Conservation (phyloP, 306 rosid genomes). For the Vigna trinervia region DNA sequence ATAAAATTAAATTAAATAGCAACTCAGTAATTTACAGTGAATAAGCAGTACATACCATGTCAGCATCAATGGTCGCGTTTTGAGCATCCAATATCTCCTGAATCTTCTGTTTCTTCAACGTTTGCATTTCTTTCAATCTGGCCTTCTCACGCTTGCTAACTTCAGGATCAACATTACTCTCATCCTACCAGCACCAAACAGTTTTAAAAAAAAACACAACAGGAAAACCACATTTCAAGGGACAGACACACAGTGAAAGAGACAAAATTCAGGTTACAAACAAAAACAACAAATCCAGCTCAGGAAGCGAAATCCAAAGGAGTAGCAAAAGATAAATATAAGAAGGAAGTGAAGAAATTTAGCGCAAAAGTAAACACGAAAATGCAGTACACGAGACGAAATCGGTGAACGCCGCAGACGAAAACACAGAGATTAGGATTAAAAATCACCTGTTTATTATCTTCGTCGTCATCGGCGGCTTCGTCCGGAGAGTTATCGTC, state of each 20-base stretch:
- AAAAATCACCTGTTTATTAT: conserved; percentile 55
- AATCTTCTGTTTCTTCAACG: conserved; percentile 80
- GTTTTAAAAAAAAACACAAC: too few species aligned
- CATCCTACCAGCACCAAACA: conserved; percentile 51
- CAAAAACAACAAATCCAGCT: not conserved
- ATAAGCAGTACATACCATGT: conserved; percentile 59
- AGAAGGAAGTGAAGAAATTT: not conserved
- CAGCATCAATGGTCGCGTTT: conserved; percentile 91
- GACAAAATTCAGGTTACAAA: not conserved
- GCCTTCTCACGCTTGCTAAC: conserved; percentile 86
- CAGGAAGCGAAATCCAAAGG: not conserved
- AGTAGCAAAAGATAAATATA: not conserved
- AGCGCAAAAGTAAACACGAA: not conserved
- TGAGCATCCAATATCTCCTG: conserved; percentile 88
- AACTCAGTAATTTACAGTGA: not conserved
- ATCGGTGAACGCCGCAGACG: not conserved
- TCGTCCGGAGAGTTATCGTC: conserved; percentile 40
- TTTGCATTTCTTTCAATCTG: conserved; percentile 80
- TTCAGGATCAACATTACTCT: conserved; percentile 50
- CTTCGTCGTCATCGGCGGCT: conserved; percentile 46
- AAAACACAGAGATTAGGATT: not conserved
- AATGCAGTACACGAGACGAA: not conserved
- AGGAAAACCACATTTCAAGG: not conserved
- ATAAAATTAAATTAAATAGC: not conserved
- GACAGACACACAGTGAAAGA: not conserved